These are phyloP conservation scores for Saccharum officinarum DNA, from an alignment of 176 grass and related monocot genomes.

Conservation along the genomic window DNA sequence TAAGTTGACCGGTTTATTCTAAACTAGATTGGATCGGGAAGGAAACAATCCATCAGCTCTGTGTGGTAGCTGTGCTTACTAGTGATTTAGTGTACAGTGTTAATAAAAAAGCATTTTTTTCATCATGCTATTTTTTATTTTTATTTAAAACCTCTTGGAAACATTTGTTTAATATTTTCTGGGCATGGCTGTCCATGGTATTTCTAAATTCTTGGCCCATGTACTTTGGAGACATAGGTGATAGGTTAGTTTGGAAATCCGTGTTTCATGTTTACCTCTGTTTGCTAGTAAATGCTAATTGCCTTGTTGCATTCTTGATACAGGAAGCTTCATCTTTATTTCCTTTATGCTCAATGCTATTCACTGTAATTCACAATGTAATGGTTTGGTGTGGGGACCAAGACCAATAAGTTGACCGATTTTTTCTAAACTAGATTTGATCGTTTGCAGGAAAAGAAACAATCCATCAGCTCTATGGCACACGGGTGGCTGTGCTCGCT, in stretches of 20 bases:
- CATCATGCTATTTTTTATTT: background rate
- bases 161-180: background rate
- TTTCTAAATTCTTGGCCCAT: background rate
- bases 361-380: background rate
- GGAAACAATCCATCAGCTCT: conserved; percentile 77
- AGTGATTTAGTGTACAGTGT: conserved; percentile 74
- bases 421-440: conserved; percentile 18
- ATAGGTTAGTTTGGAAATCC: background rate
- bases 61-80: conserved; percentile 76
- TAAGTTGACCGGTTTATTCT: background rate
- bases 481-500: conserved; percentile 82
- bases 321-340: conserved; percentile 18
- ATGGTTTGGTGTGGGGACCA: background rate
- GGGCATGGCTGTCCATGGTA: background rate
- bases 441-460: conserved; percentile 77
- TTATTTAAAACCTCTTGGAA: conserved; percentile 13
- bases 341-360: background rate
- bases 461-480: conserved; percentile 85
- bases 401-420: background rate
- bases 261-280: background rate
- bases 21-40: conserved; percentile 34
- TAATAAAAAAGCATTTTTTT: background rate
- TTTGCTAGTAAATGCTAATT: background rate
- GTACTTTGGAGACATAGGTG: background rate
- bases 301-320: background rate